Evolutionary conservation across 805 yeast species (phyloP).

Genomic region (Candida berthetii): DNA sequence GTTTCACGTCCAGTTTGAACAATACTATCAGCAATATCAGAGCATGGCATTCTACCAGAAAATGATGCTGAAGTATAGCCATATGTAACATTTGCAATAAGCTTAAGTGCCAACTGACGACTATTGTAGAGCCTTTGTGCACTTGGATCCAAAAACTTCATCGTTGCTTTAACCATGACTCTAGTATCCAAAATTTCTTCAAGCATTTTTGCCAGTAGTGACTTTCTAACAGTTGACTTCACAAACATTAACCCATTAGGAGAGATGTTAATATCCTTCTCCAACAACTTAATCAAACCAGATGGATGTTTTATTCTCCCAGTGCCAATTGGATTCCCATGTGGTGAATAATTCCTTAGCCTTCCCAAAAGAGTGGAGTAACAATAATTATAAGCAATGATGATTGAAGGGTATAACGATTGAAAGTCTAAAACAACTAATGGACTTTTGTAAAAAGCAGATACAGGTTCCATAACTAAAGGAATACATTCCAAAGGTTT

Average conservation of each 20-base stretch:
- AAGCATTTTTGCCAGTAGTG: conserved; percentile 78
- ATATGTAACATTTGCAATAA: conserved; percentile 92
- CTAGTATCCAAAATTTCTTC: conserved; percentile 78
- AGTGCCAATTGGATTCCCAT: conserved; percentile 45
- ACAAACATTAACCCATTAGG: conserved; percentile 88
- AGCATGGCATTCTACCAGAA: conserved; percentile 96
- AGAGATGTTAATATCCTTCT: conserved; percentile 55
- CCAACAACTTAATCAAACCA: conserved; percentile 48
- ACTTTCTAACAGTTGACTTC: conserved; percentile 56
- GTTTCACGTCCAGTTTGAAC: conserved; percentile 90
- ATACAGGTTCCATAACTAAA: conserved; percentile 85
- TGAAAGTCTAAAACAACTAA: conserved; percentile 89
- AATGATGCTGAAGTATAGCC: conserved; percentile 94
- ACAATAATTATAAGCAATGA: conserved; percentile 88
- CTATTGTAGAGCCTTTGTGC: conserved; percentile 57
- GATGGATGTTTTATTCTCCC: conserved; percentile 41
- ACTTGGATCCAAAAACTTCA: conserved; percentile 48
- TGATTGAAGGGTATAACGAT: conserved; percentile 86
- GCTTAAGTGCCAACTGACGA: conserved; percentile 79
- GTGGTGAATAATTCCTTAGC: conserved; percentile 41
- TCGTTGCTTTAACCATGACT: conserved; percentile 69
- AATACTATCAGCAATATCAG: conserved; percentile 92
- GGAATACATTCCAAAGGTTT: conserved; percentile 85
- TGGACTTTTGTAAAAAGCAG: conserved; percentile 83
- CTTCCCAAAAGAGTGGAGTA: conserved; percentile 68